A percentile compares a stretch with the other conserved stretches of the same genome.
Evolutionary conservation across 306 rosid species (phyloP).

Genomic region (Vicia faba): DNA sequence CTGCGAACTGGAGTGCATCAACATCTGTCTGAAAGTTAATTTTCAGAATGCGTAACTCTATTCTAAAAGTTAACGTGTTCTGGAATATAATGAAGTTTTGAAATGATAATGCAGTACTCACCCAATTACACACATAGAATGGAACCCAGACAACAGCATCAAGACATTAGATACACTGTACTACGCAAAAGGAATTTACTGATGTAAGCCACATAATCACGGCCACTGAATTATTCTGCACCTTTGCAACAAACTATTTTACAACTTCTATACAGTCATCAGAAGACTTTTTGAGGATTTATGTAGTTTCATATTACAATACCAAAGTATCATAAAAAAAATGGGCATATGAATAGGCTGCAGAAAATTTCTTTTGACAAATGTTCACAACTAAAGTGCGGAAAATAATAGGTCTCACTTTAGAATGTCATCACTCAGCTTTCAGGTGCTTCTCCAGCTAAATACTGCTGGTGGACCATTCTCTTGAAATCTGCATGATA

Average conservation of each 20-base stretch:
- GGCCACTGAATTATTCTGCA: slow-evolving; percentile 11
- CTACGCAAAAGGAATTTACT: slow-evolving; percentile 4
- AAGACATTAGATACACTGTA: not conserved
- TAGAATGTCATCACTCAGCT: slow-evolving; percentile 51
- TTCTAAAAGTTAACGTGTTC: not conserved
- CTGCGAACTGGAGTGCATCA: not conserved
- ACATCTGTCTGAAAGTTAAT: not conserved
- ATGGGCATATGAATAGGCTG: slow-evolving; percentile 25
- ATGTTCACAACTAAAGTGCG: slow-evolving; percentile 33
- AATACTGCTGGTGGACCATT: slow-evolving; percentile 84
- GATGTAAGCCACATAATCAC: slow-evolving; percentile 1
- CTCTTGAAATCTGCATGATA: slow-evolving; percentile 68
- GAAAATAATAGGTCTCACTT: slow-evolving; percentile 21
- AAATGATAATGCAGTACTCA: not conserved
- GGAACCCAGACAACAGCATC: slow-evolving; percentile 9
- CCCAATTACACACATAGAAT: not conserved
- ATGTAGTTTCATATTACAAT: slow-evolving; percentile 38
- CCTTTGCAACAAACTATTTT: slow-evolving; percentile 16
- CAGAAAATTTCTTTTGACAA: slow-evolving; percentile 38
- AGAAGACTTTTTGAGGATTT: slow-evolving; percentile 21
- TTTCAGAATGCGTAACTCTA: not conserved
- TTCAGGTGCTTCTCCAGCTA: slow-evolving; percentile 73
- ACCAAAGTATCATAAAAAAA: slow-evolving; percentile 31
- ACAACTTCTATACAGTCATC: slow-evolving; percentile 37
- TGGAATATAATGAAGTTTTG: not conserved